Base-by-base conservation (phyloP, 305 asterid species). In the Coffea humblotiana region DNA sequence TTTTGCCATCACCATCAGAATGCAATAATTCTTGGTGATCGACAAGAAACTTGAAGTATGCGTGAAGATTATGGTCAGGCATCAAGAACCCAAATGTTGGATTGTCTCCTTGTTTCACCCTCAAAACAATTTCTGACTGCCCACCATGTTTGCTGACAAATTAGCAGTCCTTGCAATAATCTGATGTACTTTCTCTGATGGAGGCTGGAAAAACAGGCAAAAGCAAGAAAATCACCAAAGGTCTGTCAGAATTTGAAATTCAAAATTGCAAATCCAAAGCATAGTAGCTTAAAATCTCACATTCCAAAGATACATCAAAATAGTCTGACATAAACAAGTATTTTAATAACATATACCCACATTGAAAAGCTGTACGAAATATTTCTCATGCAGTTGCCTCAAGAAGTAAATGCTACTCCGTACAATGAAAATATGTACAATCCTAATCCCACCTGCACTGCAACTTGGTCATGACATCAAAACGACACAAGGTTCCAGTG, bases 381-480 rank as follows among this genome's bases (percentile, higher is more conserved):
- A 80, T 86, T 80, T 78, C 83, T 80, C 78, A 43, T 81, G 84
- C 67, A 86, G 68, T 80, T 86, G 80, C 78, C 77, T 88, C 88
- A 87, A 77, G 89, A 77, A 84, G 88, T 84, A 85, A 84, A 88
- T 84, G 85, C 85, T 80, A 82, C 90, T 87, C 92, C 87, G 88
- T 88, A 75, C 82, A 88, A 90, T 78, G 87, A 87, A 40, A 85
- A 81, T 68, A 84, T 83, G 85, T 84, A 89, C 77, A 88, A 85
- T 90, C 91, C 98, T 90, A 92, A 95, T 89, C 99, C 99, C 98
- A 93, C 99, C 98, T 93, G 95, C 90, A 87, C 88, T 76, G 93
- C 91, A 90, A 88, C 81, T 89, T 84, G 90, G 67, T 86, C 92
- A 90, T 90, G 94, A 87, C 93, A 92, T 92, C 90, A 92, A 93